Evolutionary conservation across 345 rosid genomes (phyloP), one percentile per base, ranked within the genome.

Genomic region (Dovyalis caffra): DNA sequence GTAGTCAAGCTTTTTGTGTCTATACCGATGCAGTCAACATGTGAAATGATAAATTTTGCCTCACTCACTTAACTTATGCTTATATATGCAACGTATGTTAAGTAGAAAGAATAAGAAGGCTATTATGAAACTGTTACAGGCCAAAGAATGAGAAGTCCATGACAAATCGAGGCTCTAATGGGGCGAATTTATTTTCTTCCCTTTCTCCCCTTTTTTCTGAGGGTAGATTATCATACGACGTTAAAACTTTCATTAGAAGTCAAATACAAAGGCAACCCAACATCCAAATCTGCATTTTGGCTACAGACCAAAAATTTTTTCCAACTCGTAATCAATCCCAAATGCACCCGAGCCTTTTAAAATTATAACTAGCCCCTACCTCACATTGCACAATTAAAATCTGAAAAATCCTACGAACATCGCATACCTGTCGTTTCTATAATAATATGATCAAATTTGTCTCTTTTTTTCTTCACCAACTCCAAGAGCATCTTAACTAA

Each of bases 401-500:
- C 60, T 16, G 7, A 40, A 62, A 43, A 33, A 53, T n/a, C 8
- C 35, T 57, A 25, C 43, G 18, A 31, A 15, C 23, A 29, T 49
- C 31, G 58, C 70, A 37, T 80, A 88, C 97, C 92, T n/a, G 94
- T 90, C 32, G 94, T 90, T 85, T 91, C 97, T 1, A 91, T 90
- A 62, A 91, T 87, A 72, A 91, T 91, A 78, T 88, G 94, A 74
- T 91, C 94, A 74, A 91, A 90, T 58, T 73, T 88, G 76, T 88
- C 88, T 69, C 80, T 68, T 81, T n/a, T 91, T 66, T 81, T 85
- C 80, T 77, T 85, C 73, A 87, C 92, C 76, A 90, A 77, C 76
- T 91, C 84, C 82, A 91, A 76, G 11, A 90, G 89, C 94, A 91
- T 91, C 86, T 90, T 91, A 69, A 88, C 92, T 34, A 91, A 83